These are phyloP conservation scores for Tribonema minus DNA, from an alignment of 108 stramenopile genomes.

Conservation along the genomic window DNA sequence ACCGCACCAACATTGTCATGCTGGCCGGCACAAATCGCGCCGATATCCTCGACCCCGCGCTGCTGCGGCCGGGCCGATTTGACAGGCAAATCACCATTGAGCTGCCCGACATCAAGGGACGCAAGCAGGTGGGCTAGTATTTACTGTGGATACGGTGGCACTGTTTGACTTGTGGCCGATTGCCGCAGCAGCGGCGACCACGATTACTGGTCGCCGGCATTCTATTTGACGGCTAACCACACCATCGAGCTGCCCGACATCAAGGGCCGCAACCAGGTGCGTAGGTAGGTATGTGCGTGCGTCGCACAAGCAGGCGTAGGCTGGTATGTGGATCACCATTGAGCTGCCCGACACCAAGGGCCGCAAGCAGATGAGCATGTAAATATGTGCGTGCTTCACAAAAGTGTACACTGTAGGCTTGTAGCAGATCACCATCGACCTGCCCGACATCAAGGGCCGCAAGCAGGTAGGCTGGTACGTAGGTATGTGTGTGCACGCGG, in stretches of 20 bases:
- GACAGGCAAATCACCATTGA: conserved; percentile 89
- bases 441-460: no score
- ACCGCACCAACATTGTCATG: conserved; percentile 81
- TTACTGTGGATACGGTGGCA: background rate
- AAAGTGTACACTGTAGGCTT: background rate
- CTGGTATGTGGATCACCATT: conserved; percentile 86
- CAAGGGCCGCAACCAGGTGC: conserved; percentile 88
- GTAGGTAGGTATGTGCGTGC: conserved; percentile 83
- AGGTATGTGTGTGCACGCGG: no score
- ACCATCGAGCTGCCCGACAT: no score
- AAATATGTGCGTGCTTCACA: background rate
- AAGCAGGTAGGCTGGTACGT: conserved; percentile 79
- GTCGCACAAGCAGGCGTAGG: conserved; percentile 78
- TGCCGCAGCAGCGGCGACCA: no score
- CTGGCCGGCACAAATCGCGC: conserved; percentile 86
- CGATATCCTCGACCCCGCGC: conserved; percentile 83
- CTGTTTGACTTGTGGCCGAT: background rate
- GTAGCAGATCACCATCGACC: no score
- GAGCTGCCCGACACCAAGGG: conserved; percentile 86
- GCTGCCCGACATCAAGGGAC: conserved; percentile 81
- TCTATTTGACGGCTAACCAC: no score
- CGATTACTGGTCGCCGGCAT: no score
- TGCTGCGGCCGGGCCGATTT: conserved; percentile 84
- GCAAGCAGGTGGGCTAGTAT: conserved; percentile 21
- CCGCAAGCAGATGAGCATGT: conserved; percentile 35